Evolutionary conservation across 2,329 filamentous ascomycete genomes (phyloP).

Genomic region (Lasiodiplodia theobromae): DNA sequence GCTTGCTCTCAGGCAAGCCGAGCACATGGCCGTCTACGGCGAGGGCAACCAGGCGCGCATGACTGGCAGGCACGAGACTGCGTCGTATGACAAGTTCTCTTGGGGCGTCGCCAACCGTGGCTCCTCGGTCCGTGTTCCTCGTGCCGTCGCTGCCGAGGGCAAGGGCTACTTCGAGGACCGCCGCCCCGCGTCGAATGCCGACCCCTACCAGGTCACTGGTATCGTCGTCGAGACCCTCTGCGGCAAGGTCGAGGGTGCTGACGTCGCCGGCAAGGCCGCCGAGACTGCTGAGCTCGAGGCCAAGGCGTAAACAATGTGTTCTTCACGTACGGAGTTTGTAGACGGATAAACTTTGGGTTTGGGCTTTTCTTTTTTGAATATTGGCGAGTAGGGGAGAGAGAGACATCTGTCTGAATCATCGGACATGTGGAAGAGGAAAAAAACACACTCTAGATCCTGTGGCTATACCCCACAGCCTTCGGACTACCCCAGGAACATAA

Average conservation of each 20-base stretch:
- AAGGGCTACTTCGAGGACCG: constrained; percentile 89
- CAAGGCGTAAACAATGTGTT: constrained; percentile 10
- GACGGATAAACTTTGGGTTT: constrained; percentile 11
- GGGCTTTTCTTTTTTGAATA: constrained; percentile 1
- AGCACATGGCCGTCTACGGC: constrained; percentile 85
- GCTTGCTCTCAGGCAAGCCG: constrained; percentile 57
- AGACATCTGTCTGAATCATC: not conserved
- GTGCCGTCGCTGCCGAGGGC: constrained; percentile 82
- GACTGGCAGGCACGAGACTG: constrained; percentile 93
- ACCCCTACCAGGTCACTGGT: constrained; percentile 84
- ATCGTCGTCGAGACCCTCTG: constrained; percentile 77
- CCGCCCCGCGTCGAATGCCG: constrained; percentile 77
- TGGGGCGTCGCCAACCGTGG: constrained; percentile 97
- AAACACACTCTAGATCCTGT: constrained; percentile 12
- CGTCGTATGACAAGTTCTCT: constrained; percentile 89
- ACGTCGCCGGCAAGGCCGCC: constrained; percentile 52
- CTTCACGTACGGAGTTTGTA: constrained; percentile 8
- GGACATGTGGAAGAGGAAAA: constrained; percentile 17
- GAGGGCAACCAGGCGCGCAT: constrained; percentile 95
- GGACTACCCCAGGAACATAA: constrained; percentile 1
- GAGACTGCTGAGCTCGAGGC: constrained; percentile 36
- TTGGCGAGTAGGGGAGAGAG: not conserved
- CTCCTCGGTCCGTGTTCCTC: constrained; percentile 89
- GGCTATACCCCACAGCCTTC: not conserved
- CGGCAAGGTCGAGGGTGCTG: constrained; percentile 58